Base-by-base conservation (phyloP, 2,329 filamentous ascomycete species). In the Calonectria pteridis region DNA sequence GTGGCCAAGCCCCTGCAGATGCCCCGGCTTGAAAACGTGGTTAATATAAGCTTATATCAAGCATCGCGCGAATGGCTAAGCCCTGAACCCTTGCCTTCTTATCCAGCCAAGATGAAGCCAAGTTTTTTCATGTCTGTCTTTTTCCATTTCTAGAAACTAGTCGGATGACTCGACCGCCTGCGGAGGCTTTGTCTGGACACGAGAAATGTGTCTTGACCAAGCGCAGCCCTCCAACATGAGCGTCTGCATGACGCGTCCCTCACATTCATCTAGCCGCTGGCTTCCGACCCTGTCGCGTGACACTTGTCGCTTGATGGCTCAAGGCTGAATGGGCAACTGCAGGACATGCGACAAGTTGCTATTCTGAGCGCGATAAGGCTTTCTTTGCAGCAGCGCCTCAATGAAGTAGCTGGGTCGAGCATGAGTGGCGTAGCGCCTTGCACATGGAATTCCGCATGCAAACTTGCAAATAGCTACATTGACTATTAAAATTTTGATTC, bases 261-360 rank as follows among this genome's bases (percentile, higher is more conserved):
- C 3, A 40, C n/a, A 29, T 18, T 14, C 55, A 40, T 62, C 35
- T 10, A 10, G 35, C 23, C 35, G 70, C 66, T 62, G 67, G 26
- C 55, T 3, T 37, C 31, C n/a, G 23, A 23, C 16, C 46, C n/a
- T 59, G 55, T 63, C 64, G 49, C 49, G 58, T 64, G 65, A 64
- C 31, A 10, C 3, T 13, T 51, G 14, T 14, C 5, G 20, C n/a
- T 66, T 11, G 29, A 37, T 37, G 23, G 23, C 23, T 18, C 20
- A 66, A 35, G 46, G 63, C 29, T 66, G 63, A 66, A 50, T 14
- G 28, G 3, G 33, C 13, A 33, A 20, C 11, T 59, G 18, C n/a
- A 50, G 64, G 46, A 50, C 73, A 78, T 73, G 71, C 77, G 77
- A 77, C 76, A 55, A 73, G 76, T 77, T 79, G 18, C 77, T 79